Evolutionary conservation across 208 protist genomes (phyloP), one percentile per base, ranked within the genome.

Genomic region (Leishmania gerbilli): DNA sequence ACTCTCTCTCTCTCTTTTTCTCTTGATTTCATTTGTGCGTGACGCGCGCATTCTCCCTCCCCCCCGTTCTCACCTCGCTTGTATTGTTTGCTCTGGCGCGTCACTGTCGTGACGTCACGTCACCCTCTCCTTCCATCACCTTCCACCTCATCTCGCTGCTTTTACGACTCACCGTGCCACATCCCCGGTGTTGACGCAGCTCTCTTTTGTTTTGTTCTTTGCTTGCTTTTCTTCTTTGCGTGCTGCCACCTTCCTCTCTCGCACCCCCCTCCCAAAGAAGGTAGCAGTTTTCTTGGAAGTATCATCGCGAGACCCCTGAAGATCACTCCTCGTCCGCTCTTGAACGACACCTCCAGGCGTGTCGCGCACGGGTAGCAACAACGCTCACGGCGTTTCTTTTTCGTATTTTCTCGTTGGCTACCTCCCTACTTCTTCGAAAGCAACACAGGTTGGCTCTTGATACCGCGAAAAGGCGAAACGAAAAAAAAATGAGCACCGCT

Each of bases 401-500:
- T 51, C 77, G 45, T 58, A 19, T 62, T 82, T 24, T 37, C 55
- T 37, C 64, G 79, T 51, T 68, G 37, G 1, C 62, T 80, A 5
- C 13, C 67, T n/a, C 27, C 40, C 11, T 13, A 49, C 40, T 45
- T 45, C 19, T 2, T 40, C 37, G 75, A 3, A 27, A 2, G n/a
- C 24, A 53, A 11, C 4, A 55, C 47, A 24, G 58, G 1, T 47
- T 1, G 8, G 19, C 31, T 40, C 8, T n/a, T 68, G 60, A 58
- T 19, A 31, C 13, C 64, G 17, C 34, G 55, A 27, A 40, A 5
- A 11, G 31, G 31, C 8, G 45, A 49, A 7, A 24, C 0, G 24
- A 53, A 6, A 45, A 51, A 6, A 45, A 51, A 53, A 86, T 86
- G 77, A 76, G 42, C 77, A 65, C 69, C 34, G 40, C 56, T 1